Percentiles rank a stretch among this genome's conserved stretches.
Conservation (phyloP, 148 eudicot species). For the Rhododendron griersonianum region DNA sequence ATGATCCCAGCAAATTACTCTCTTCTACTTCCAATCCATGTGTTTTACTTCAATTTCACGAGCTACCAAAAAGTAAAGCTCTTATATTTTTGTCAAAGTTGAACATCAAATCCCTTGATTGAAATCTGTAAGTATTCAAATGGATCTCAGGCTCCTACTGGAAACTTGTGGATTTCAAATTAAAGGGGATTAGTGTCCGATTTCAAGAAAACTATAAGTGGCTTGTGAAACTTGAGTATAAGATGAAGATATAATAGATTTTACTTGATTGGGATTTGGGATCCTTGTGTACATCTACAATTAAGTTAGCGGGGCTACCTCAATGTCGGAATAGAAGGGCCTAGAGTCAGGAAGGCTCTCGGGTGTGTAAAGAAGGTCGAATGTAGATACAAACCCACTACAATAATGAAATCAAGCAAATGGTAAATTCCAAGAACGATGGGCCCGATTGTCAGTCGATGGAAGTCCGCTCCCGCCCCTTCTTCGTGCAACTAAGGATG, state of each 20-base stretch:
- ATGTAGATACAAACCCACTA: too few relatives aligned
- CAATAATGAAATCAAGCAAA: too few relatives aligned
- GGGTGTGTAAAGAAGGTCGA: too few relatives aligned
- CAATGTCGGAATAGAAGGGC: too few relatives aligned
- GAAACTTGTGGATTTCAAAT: neutral
- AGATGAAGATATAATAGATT: neutral
- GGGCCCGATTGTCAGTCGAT: too few relatives aligned
- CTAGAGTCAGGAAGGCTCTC: too few relatives aligned
- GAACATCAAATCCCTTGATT: neutral
- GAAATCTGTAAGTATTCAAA: neutral
- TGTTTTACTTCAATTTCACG: neutral
- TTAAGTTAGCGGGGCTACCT: neutral
- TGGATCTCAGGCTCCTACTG: neutral
- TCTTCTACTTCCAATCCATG: neutral
- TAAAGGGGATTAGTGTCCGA: neutral
- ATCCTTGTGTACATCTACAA: neutral
- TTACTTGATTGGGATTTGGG: neutral
- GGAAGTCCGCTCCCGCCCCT: too few relatives aligned
- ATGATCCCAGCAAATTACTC: neutral
- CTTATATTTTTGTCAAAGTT: neutral
- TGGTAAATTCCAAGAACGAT: too few relatives aligned
- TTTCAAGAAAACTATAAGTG: neutral
- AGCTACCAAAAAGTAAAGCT: neutral
- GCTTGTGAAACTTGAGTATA: neutral
- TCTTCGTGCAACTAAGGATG: too few relatives aligned